phyloP scores from a whole-genome alignment of 169 alveolate genomes.

The Pseudocohnilembus persalinus region DNA sequence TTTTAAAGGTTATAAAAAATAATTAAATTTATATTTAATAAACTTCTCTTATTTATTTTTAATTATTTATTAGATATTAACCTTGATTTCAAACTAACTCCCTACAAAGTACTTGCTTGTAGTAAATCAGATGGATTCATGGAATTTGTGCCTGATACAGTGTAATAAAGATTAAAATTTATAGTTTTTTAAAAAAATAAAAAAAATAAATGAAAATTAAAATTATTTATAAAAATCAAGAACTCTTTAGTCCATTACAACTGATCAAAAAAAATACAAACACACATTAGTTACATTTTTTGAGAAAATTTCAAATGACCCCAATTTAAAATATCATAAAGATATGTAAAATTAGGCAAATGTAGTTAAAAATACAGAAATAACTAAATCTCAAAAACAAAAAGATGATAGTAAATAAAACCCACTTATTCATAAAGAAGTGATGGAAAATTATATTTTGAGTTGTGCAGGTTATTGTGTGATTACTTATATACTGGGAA shows the following conservation, averaged over 20 bases:
- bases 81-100: conserved; percentile 69
- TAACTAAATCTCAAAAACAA: conserved; percentile 25
- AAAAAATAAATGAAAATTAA: background rate
- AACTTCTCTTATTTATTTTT: background rate
- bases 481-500: conserved; percentile 96
- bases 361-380: background rate
- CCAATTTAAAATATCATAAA: background rate
- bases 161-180: background rate
- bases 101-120: conserved; percentile 79
- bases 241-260: too few relatives aligned
- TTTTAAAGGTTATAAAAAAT: conserved; percentile 45
- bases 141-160: conserved; percentile 77
- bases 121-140: conserved; percentile 78
- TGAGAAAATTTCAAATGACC: background rate
- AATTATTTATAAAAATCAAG: background rate
- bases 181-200: too few relatives aligned
- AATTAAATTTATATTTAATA: too few relatives aligned
- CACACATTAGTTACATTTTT: background rate
- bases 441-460: conserved; percentile 87
- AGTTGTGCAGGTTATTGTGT: conserved; percentile 98
- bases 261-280: too few relatives aligned
- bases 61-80: background rate
- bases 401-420: too few relatives aligned
- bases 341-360: background rate
- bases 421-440: conserved; percentile 54